Conservation (phyloP, 2,329 filamentous ascomycete species). For the Raffaelea arxii region DNA sequence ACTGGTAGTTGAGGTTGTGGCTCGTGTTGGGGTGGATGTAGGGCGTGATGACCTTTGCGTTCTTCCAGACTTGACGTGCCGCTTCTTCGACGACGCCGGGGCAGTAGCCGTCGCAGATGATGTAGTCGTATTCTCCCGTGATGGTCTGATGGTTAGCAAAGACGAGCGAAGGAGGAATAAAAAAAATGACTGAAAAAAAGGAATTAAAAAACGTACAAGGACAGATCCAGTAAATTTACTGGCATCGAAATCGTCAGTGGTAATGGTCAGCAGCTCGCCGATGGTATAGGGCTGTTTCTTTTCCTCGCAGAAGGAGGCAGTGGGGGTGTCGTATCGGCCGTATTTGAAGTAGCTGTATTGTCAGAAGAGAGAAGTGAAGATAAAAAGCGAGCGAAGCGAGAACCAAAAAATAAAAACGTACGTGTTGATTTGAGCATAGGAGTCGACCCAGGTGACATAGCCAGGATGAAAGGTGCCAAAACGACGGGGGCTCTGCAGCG, state of each 20-base stretch:
- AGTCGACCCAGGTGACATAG: constrained; percentile 1
- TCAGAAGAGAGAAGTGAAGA: too few relatives aligned
- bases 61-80: not conserved
- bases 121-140: not conserved
- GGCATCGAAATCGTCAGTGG: not conserved
- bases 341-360: not conserved
- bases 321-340: not conserved
- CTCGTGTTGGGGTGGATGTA: not conserved
- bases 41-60: not conserved
- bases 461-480: not conserved
- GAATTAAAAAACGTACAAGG: not conserved
- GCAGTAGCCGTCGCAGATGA: not conserved
- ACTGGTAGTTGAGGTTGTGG: not conserved
- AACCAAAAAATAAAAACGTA: not conserved
- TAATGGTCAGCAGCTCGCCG: not conserved
- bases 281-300: not conserved
- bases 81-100: not conserved
- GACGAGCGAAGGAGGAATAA: too few relatives aligned
- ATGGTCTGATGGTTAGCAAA: not conserved
- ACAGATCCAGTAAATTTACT: not conserved
- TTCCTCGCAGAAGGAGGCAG: not conserved
- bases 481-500: not conserved
- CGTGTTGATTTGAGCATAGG: not conserved
- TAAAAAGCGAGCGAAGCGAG: too few relatives aligned
- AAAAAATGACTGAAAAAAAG: not conserved